Evolutionary conservation across 805 yeast species (phyloP).

Genomic region (Candida andamanensis): DNA sequence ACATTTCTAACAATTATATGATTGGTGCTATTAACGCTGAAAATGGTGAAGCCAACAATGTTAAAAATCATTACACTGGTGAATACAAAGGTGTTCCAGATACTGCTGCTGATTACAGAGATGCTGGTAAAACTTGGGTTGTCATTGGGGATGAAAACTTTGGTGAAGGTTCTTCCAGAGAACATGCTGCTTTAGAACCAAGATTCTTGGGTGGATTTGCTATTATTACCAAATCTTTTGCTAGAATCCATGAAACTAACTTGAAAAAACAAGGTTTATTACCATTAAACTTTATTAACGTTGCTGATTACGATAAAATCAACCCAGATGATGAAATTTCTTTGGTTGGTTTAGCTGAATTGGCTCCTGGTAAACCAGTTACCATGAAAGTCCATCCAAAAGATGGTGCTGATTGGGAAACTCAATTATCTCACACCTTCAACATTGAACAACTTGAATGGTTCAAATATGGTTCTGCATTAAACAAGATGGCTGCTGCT

Average conservation of each 20-base stretch:
- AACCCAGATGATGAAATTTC: conserved; percentile 87
- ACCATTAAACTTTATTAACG: conserved; percentile 90
- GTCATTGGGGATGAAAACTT: conserved; percentile 98
- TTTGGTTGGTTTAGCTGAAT: conserved; percentile 72
- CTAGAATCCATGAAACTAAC: conserved; percentile 99
- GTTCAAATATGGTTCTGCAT: conserved; percentile 99
- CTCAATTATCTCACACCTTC: conserved; percentile 93
- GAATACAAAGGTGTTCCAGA: conserved; percentile 94
- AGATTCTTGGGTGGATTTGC: conserved; percentile 98
- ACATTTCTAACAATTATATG: conserved; percentile 98
- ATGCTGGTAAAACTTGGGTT: conserved; percentile 89
- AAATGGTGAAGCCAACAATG: conserved; percentile 88
- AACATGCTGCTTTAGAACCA: conserved; percentile 99
- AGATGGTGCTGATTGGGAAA: conserved; percentile 81
- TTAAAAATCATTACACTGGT: conserved; percentile 89
- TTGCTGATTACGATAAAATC: conserved; percentile 90
- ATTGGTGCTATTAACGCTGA: conserved; percentile 98
- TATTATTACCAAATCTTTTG: conserved; percentile 95
- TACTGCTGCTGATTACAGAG: conserved; percentile 92
- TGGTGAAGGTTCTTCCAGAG: conserved; percentile 99
- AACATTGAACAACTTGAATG: conserved; percentile 96
- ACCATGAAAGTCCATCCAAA: conserved; percentile 69
- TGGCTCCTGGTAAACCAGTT: conserved; percentile 91
- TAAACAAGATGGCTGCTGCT: conserved; percentile 80
- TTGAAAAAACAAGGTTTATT: conserved; percentile 98